Conservation (phyloP, 2,329 filamentous ascomycete species). For the Fonsecaea pedrosoi region DNA sequence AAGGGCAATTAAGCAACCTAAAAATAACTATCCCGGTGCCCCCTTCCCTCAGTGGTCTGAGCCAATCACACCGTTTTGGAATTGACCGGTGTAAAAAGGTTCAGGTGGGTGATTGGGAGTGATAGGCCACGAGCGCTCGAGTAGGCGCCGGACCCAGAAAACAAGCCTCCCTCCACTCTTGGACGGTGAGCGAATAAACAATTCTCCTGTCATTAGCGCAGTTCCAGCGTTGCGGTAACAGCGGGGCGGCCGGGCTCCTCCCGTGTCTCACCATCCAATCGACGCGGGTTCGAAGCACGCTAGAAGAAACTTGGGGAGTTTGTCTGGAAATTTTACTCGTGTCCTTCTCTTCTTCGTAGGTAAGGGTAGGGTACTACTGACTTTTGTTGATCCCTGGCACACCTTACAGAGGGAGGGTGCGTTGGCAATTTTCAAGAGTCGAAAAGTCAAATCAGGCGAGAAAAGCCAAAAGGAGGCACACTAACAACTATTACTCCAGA, state of each 20-base stretch:
- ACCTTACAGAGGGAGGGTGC: background rate
- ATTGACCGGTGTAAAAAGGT: slow-evolving; percentile 21
- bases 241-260: slow-evolving; percentile 19
- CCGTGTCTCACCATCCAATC: slow-evolving; percentile 25
- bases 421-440: slow-evolving; percentile 8
- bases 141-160: slow-evolving; percentile 31
- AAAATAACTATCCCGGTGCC: slow-evolving; percentile 1
- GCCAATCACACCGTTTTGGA: background rate
- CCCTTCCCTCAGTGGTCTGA: background rate
- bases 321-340: slow-evolving; percentile 6
- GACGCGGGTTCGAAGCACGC: slow-evolving; percentile 20
- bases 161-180: background rate
- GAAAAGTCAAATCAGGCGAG: background rate
- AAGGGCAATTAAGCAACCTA: background rate
- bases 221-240: slow-evolving; percentile 37
- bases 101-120: slow-evolving; percentile 5
- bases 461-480: background rate
- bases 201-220: slow-evolving; percentile 14
- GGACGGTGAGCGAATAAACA: slow-evolving; percentile 12
- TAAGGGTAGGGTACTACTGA: no score
- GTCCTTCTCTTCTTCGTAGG: no score
- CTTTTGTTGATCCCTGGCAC: slow-evolving; percentile 1
- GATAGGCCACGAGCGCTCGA: slow-evolving; percentile 32
- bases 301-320: slow-evolving; percentile 12
- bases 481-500: no score